Conservation (phyloP, 768 basidiomycete species). For the Leccinellum luteum region DNA sequence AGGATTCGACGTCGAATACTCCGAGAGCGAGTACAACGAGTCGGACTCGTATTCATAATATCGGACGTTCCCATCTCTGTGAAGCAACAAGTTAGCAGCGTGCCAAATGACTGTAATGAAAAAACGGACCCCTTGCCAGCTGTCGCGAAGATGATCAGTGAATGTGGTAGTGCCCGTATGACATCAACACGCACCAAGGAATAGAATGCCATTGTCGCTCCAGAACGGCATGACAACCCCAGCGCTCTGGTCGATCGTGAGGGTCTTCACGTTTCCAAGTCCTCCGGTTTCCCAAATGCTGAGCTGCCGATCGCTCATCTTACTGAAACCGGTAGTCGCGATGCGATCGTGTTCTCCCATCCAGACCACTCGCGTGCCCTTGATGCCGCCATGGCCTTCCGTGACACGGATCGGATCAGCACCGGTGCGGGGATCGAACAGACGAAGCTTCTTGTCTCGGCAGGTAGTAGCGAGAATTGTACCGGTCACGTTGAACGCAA, state of each 20-base stretch:
- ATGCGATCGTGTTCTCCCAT: constrained; percentile 87
- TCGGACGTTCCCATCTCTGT: constrained; percentile 92
- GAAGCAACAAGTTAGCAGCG: constrained; percentile 3
- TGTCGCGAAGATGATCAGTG: constrained; percentile 18
- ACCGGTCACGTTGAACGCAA: constrained; percentile 81
- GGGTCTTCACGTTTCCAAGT: constrained; percentile 72
- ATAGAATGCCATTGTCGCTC: constrained; percentile 89
- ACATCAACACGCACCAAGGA: constrained; percentile 55
- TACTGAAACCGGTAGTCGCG: constrained; percentile 93
- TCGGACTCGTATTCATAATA: constrained; percentile 96
- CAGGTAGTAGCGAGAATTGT: constrained; percentile 84
- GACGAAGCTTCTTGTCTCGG: constrained; percentile 85
- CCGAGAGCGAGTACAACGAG: constrained; percentile 73
- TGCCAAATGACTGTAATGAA: neutral
- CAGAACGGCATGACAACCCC: constrained; percentile 98
- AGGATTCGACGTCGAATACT: constrained; percentile 87
- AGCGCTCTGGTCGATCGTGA: constrained; percentile 86
- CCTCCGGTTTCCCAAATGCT: constrained; percentile 85
- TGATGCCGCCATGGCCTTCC: constrained; percentile 92
- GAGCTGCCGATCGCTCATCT: constrained; percentile 93
- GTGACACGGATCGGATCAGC: constrained; percentile 75
- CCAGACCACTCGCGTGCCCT: constrained; percentile 86
- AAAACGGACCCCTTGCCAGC: constrained; percentile 83
- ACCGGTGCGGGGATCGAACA: constrained; percentile 89
- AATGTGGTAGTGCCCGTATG: constrained; percentile 3